Evolutionary conservation across 148 eudicot species (phyloP).

Genomic region (Nyssa sinensis): DNA sequence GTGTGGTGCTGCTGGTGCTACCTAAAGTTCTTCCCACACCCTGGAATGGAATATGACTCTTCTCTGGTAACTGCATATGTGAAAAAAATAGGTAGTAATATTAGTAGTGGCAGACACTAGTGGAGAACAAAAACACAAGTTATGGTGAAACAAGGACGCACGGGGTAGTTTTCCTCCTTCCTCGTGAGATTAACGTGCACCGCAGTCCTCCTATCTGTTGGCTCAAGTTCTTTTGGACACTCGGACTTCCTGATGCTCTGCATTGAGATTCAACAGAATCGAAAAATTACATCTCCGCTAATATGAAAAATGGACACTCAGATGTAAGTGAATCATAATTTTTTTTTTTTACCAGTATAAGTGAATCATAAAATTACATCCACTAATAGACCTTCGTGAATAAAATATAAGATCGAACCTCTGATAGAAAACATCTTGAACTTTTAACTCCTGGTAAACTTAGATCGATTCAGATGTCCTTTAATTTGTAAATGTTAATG

Average conservation of each 20-base stretch:
- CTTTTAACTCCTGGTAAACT: background rate
- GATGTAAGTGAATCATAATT: background rate
- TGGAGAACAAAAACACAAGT: background rate
- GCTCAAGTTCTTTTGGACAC: slow-evolving; percentile 73
- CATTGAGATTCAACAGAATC: slow-evolving; percentile 5
- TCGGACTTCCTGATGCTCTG: slow-evolving; percentile 80
- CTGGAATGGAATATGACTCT: slow-evolving; percentile 44
- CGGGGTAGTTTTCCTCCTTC: slow-evolving; percentile 61
- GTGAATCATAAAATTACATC: background rate
- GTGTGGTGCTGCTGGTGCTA: slow-evolving; percentile 18
- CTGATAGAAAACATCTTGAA: too few relatives aligned
- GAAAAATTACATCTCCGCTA: background rate
- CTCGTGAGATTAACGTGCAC: slow-evolving; percentile 57
- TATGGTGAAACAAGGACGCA: slow-evolving; percentile 21
- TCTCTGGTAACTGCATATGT: slow-evolving; percentile 50
- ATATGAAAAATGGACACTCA: background rate
- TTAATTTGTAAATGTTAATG: too few relatives aligned
- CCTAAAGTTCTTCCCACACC: slow-evolving; percentile 75
- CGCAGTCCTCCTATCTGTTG: slow-evolving; percentile 48
- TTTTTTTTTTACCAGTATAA: too few relatives aligned
- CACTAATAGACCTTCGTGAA: background rate
- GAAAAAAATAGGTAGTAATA: background rate
- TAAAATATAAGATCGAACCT: background rate
- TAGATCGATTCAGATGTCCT: background rate
- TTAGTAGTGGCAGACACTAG: background rate